Evolutionary conservation across 164 flowering plant genomes (phyloP).

Genomic region (Magnolia kwangsiensis): DNA sequence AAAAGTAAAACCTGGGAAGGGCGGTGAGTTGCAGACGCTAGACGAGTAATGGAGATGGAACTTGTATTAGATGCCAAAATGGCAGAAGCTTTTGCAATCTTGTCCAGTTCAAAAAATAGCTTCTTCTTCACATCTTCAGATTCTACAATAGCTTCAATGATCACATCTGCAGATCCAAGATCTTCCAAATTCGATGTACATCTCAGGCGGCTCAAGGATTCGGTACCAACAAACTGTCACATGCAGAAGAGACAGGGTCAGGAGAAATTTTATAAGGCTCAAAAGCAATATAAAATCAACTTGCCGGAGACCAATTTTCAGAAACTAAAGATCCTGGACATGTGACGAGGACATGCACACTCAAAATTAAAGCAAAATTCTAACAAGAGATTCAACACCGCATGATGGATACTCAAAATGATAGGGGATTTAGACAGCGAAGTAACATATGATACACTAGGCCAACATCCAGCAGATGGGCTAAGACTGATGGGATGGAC

Average conservation of each 20-base stretch:
- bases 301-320: no score
- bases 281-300: no score
- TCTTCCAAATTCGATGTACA: constrained; percentile 61
- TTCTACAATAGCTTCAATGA: constrained; percentile 94
- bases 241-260: not conserved
- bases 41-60: constrained; percentile 86
- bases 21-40: constrained; percentile 70
- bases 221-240: constrained; percentile 43
- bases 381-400: not conserved
- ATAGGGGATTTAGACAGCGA: no score
- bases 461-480: no score
- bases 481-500: not conserved
- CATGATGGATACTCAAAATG: no score
- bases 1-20: constrained; percentile 60
- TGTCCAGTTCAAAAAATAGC: constrained; percentile 63
- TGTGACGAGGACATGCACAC: not conserved
- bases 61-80: constrained; percentile 97
- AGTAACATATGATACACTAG: no score
- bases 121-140: constrained; percentile 83
- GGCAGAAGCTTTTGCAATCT: constrained; percentile 58
- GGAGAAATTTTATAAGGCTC: not conserved
- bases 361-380: not conserved
- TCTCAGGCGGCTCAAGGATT: constrained; percentile 44
- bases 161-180: constrained; percentile 55
- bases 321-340: no score